Conservation (phyloP, 768 basidiomycete species). For the Ephemerocybe angulata region DNA sequence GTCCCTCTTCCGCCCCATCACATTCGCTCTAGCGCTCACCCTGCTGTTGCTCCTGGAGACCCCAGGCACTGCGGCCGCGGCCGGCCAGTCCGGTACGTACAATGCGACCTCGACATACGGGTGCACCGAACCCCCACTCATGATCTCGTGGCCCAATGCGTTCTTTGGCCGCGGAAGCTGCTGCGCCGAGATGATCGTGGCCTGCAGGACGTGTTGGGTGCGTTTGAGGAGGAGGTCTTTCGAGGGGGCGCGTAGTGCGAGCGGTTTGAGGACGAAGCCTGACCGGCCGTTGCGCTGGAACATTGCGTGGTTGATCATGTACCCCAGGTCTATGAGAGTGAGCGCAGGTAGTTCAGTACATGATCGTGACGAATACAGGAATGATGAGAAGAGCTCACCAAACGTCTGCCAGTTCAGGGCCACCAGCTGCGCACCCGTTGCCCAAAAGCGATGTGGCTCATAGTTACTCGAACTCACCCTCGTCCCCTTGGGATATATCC, state of each 20-base stretch:
- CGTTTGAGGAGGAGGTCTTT: conserved; percentile 59
- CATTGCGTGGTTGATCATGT: conserved; percentile 91
- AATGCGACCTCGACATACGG: conserved; percentile 71
- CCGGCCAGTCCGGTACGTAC: conserved; percentile 74
- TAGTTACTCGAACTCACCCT: conserved; percentile 86
- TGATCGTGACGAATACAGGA: too few relatives aligned
- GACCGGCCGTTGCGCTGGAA: too few relatives aligned
- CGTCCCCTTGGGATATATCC: conserved; percentile 86
- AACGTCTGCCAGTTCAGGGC: conserved; percentile 98
- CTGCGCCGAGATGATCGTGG: conserved; percentile 43
- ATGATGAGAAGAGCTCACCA: conserved; percentile 46
- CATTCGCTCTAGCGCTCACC: too few relatives aligned
- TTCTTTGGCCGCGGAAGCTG: conserved; percentile 65
- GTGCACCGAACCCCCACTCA: conserved; percentile 33
- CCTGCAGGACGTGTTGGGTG: conserved; percentile 59
- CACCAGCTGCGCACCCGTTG: conserved; percentile 83
- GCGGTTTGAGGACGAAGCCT: conserved; percentile 67
- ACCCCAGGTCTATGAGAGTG: conserved; percentile 68
- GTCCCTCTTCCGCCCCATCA: too few relatives aligned
- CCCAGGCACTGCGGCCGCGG: conserved; percentile 4
- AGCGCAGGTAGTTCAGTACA: conserved; percentile 5
- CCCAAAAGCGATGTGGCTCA: conserved; percentile 89
- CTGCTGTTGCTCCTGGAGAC: too few relatives aligned
- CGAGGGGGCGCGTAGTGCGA: conserved; percentile 56
- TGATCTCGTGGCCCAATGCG: conserved; percentile 15